A percentile compares a stretch with the other conserved stretches of the same genome.
Evolutionary conservation across 176 grass and related monocot species (phyloP).

Genomic region (Elymus sibiricus): DNA sequence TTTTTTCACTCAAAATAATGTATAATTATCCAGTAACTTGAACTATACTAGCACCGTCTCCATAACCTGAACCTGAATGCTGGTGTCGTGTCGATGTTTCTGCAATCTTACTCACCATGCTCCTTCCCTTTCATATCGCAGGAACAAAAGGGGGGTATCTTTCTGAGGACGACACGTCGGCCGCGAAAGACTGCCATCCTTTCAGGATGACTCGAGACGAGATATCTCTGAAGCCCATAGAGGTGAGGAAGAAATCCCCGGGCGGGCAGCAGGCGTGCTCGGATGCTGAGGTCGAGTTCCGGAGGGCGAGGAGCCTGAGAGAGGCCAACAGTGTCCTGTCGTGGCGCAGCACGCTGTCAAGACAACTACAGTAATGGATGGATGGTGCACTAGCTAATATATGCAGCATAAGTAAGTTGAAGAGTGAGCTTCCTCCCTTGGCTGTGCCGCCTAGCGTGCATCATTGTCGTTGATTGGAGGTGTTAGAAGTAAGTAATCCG

Average conservation of each 20-base stretch:
- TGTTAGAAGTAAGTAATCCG: conserved; percentile 31
- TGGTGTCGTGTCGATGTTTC: background rate
- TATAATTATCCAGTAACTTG: background rate
- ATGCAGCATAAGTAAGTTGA: background rate
- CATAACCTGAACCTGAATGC: background rate
- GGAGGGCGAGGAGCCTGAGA: conserved; percentile 88
- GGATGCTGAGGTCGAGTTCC: conserved; percentile 88
- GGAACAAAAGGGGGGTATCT: conserved; percentile 31
- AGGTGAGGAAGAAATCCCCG: conserved; percentile 51
- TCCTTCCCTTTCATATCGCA: background rate
- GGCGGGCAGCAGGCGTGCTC: conserved; percentile 63
- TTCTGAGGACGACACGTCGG: background rate
- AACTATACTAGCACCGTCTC: background rate
- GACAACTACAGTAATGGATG: conserved; percentile 33
- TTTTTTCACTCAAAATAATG: background rate
- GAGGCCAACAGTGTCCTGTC: conserved; percentile 57
- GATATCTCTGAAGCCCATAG: conserved; percentile 50
- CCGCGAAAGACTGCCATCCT: conserved; percentile 46
- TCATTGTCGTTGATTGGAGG: background rate
- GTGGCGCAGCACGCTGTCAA: conserved; percentile 69
- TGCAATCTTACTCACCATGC: background rate
- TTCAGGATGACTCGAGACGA: conserved; percentile 43
- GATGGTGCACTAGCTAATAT: background rate
- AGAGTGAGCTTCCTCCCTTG: conserved; percentile 15
- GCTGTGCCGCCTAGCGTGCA: background rate